Percentiles rank a stretch among this genome's conserved stretches.
These are phyloP conservation scores for Geotrichum cucujoidarum DNA, from an alignment of 1,139 yeast species.

Conservation along the genomic window DNA sequence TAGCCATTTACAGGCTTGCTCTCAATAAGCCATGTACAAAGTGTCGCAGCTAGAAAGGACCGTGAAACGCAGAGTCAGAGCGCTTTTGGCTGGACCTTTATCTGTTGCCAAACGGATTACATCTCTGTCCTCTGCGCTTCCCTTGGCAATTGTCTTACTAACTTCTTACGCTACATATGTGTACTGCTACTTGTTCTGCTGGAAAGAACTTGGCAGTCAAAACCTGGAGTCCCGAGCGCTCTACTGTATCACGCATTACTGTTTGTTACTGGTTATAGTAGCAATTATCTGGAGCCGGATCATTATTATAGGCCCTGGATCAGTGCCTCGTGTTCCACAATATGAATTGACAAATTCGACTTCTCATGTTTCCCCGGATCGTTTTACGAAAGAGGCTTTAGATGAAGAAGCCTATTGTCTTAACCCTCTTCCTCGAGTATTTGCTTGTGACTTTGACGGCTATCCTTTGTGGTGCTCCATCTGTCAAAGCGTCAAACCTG, in stretches of 20 bases:
- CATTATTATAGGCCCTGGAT: slow-evolving; percentile 36
- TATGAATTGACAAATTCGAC: slow-evolving; percentile 1
- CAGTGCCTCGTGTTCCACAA: slow-evolving; percentile 13
- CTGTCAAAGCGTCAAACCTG: slow-evolving; percentile 83
- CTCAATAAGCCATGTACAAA: no score
- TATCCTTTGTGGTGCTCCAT: slow-evolving; percentile 59
- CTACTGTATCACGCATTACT: no score
- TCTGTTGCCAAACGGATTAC: no score
- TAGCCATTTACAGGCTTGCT: no score
- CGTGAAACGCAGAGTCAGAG: no score
- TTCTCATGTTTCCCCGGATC: no score
- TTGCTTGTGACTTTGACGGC: slow-evolving; percentile 41
- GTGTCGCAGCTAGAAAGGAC: no score
- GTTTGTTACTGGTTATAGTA: no score
- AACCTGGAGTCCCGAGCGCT: no score
- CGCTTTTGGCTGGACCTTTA: no score
- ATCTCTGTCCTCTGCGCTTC: no score
- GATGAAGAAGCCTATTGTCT: background rate
- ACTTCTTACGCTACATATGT: slow-evolving; percentile 35
- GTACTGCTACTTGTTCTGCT: slow-evolving; percentile 34
- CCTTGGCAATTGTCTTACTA: slow-evolving; percentile 28
- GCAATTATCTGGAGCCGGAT: slow-evolving; percentile 28
- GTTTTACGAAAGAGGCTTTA: no score
- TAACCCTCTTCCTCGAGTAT: slow-evolving; percentile 24
- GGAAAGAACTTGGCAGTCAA: slow-evolving; percentile 25